Evolutionary conservation across 352 stramenopile genomes (phyloP).

Genomic region (Thalassiosira ordinaria): DNA sequence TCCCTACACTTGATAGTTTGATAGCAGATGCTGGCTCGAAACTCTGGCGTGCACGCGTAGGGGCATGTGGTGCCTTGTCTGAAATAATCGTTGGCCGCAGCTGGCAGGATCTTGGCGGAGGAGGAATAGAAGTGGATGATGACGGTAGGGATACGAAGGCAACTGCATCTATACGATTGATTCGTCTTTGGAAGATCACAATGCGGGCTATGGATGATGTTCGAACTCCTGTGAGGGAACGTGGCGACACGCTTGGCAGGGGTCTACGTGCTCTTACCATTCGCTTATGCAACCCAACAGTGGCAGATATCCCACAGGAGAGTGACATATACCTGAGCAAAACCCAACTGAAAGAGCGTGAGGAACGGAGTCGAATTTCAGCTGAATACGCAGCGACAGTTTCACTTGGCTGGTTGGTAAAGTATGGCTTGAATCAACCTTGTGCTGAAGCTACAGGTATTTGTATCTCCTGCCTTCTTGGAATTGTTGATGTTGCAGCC

Average conservation of each 20-base stretch:
- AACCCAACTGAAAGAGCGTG: slow-evolving; percentile 20
- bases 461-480: slow-evolving; percentile 75
- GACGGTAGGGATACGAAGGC: slow-evolving; percentile 53
- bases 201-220: slow-evolving; percentile 77
- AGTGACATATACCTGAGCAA: slow-evolving; percentile 41
- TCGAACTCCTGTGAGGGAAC: slow-evolving; percentile 65
- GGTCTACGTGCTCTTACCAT: slow-evolving; percentile 69
- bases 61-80: slow-evolving; percentile 71
- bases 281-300: slow-evolving; percentile 63
- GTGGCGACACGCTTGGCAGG: slow-evolving; percentile 73
- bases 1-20: slow-evolving; percentile 75
- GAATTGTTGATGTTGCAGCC: slow-evolving; percentile 73
- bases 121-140: slow-evolving; percentile 69
- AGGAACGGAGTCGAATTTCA: slow-evolving; percentile 45
- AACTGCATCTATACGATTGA: slow-evolving; percentile 64
- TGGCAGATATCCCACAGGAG: slow-evolving; percentile 22
- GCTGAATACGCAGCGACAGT: slow-evolving; percentile 67
- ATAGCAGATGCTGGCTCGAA: slow-evolving; percentile 78
- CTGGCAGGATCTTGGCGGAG: slow-evolving; percentile 80
- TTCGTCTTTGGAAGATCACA: slow-evolving; percentile 72
- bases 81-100: slow-evolving; percentile 82
- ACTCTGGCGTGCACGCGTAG: slow-evolving; percentile 73
- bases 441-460: slow-evolving; percentile 76
- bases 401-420: slow-evolving; percentile 74
- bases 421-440: slow-evolving; percentile 78